Conservation (phyloP, 345 rosid genomes). For the Xanthoceras sorbifolium region DNA sequence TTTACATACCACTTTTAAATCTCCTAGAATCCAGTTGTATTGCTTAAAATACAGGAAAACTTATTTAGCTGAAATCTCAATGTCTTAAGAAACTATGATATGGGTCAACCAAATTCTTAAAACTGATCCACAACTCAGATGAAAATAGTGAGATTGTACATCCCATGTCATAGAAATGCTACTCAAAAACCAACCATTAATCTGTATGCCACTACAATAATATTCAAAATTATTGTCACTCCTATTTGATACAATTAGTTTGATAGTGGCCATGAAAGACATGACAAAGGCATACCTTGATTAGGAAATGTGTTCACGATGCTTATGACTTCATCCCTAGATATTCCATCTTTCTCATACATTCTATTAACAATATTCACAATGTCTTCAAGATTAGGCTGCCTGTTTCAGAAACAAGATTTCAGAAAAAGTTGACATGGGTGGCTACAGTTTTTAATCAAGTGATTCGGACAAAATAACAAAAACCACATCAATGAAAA, state of each 20-base stretch:
- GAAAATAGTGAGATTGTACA: neutral
- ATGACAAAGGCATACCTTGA: constrained; percentile 55
- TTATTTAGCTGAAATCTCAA: neutral
- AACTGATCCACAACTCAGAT: neutral
- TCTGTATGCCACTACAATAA: neutral
- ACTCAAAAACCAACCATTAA: neutral
- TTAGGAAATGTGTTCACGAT: constrained; percentile 80
- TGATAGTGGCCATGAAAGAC: neutral
- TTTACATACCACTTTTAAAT: neutral
- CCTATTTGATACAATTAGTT: neutral
- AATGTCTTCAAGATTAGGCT: constrained; percentile 83
- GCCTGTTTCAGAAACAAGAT: constrained; percentile 55
- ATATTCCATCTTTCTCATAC: constrained; percentile 88
- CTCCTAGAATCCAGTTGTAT: neutral
- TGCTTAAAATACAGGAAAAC: neutral
- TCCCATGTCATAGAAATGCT: neutral
- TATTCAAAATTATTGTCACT: neutral
- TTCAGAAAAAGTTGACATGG: constrained; percentile 20
- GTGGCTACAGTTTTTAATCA: constrained; percentile 11
- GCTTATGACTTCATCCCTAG: constrained; percentile 57
- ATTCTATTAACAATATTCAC: constrained; percentile 83
- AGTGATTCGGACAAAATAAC: neutral
- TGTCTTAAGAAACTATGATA: neutral
- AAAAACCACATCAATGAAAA: neutral
- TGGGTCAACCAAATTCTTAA: neutral